Conservation (phyloP, 495 filamentous ascomycete species). For the Xylaria bambusicola region DNA sequence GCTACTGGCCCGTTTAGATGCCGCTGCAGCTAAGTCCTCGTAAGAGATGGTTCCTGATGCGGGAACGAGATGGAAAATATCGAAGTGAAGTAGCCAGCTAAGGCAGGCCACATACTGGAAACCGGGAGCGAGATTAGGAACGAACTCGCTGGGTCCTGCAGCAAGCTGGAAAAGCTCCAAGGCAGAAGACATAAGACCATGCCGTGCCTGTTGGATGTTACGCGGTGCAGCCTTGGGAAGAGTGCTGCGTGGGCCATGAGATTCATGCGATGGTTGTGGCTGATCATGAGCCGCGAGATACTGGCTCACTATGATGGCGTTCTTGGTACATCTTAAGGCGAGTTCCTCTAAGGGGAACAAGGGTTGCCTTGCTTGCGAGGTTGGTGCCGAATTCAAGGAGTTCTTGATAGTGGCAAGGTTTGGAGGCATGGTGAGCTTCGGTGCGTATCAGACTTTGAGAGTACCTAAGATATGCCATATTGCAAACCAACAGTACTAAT, state of each 20-base stretch:
- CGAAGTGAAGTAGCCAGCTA: slow-evolving; percentile 29
- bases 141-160: background rate
- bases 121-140: background rate
- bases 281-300: background rate
- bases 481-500: background rate
- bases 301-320: background rate
- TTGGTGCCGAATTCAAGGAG: background rate
- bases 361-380: background rate
- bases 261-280: background rate
- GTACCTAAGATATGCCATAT: background rate
- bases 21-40: slow-evolving; percentile 35
- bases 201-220: background rate
- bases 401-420: background rate
- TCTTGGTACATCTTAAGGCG: background rate
- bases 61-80: slow-evolving; percentile 37
- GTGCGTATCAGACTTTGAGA: background rate
- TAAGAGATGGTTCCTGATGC: slow-evolving; percentile 39
- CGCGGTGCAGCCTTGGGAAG: background rate
- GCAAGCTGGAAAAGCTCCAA: slow-evolving; percentile 4
- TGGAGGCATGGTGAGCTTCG: background rate
- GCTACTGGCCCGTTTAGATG: background rate
- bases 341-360: background rate
- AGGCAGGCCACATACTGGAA: slow-evolving; percentile 4
- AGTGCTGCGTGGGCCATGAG: background rate
- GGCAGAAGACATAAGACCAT: background rate